Evolutionary conservation across 441 rosid genomes (phyloP).

Genomic region (Brassica hybrid): DNA sequence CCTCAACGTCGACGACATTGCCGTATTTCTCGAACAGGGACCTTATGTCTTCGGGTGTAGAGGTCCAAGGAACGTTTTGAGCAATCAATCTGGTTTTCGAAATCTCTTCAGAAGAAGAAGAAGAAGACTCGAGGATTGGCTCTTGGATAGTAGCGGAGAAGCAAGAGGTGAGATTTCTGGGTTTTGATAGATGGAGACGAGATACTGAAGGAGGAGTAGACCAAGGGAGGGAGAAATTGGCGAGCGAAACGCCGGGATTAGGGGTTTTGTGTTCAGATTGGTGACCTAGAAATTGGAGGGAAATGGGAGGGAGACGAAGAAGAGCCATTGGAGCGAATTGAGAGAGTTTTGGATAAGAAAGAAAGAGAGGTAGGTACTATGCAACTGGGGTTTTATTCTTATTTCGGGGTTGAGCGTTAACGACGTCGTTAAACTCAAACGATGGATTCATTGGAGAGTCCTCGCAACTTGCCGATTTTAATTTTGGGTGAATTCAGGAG

Average conservation of each 20-base stretch:
- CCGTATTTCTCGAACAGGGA: constrained; percentile 77
- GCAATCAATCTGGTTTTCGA: constrained; percentile 64
- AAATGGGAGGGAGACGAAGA: constrained; percentile 49
- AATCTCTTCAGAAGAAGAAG: constrained; percentile 50
- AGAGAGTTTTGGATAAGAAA: constrained; percentile 39
- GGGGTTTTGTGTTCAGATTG: constrained; percentile 30
- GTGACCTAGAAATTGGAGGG: constrained; percentile 40
- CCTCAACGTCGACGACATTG: constrained; percentile 78
- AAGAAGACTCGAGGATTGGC: constrained; percentile 37
- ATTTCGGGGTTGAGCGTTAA: not conserved
- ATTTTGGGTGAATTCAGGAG: too few relatives aligned
- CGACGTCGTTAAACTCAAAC: constrained; percentile 23
- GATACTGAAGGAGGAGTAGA: constrained; percentile 22
- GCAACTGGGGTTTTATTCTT: not conserved
- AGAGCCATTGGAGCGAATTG: constrained; percentile 49
- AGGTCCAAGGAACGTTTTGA: constrained; percentile 77
- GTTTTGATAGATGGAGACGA: constrained; percentile 36
- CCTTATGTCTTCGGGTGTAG: constrained; percentile 77
- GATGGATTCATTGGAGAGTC: not conserved
- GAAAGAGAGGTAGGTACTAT: not conserved
- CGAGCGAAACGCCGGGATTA: not conserved
- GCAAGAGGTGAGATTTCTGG: constrained; percentile 35
- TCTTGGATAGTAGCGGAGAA: constrained; percentile 54
- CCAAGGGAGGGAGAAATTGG: constrained; percentile 20
- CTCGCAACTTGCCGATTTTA: not conserved